Conservation (phyloP, 192 early-diverging fungal genomes). For the Phycomyces blakesleeanus region DNA sequence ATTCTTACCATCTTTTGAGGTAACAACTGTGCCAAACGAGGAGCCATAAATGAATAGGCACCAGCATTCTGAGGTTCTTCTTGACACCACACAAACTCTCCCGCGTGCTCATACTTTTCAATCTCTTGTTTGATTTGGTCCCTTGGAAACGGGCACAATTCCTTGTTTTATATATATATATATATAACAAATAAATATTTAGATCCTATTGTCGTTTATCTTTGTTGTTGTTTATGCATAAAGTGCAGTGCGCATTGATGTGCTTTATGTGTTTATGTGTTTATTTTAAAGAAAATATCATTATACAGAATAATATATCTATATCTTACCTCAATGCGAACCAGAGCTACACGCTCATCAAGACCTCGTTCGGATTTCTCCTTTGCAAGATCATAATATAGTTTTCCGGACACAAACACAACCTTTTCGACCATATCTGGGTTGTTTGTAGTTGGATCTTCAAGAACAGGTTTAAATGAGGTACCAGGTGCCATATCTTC, state of each 20-base stretch:
- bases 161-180: too few relatives aligned
- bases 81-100: slow-evolving; percentile 68
- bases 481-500: slow-evolving; percentile 85
- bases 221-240: too few relatives aligned
- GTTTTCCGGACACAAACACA: slow-evolving; percentile 86
- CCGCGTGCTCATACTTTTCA: slow-evolving; percentile 55
- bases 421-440: slow-evolving; percentile 56
- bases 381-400: slow-evolving; percentile 90
- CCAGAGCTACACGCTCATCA: slow-evolving; percentile 67
- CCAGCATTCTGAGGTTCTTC: slow-evolving; percentile 97
- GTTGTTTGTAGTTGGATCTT: slow-evolving; percentile 50
- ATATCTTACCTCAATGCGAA: slow-evolving; percentile 68
- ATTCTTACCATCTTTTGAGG: slow-evolving; percentile 44
- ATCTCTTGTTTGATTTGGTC: slow-evolving; percentile 62
- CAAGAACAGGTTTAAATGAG: slow-evolving; percentile 76
- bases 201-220: too few relatives aligned
- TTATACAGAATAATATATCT: not conserved
- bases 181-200: too few relatives aligned
- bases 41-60: slow-evolving; percentile 82
- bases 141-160: slow-evolving; percentile 88
- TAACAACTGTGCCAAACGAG: slow-evolving; percentile 73
- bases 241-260: too few relatives aligned
- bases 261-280: not conserved
- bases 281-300: not conserved
- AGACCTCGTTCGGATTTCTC: slow-evolving; percentile 59